Evolutionary conservation across 352 stramenopile genomes (phyloP).

Genomic region (Globisporangium recalcitrans): DNA sequence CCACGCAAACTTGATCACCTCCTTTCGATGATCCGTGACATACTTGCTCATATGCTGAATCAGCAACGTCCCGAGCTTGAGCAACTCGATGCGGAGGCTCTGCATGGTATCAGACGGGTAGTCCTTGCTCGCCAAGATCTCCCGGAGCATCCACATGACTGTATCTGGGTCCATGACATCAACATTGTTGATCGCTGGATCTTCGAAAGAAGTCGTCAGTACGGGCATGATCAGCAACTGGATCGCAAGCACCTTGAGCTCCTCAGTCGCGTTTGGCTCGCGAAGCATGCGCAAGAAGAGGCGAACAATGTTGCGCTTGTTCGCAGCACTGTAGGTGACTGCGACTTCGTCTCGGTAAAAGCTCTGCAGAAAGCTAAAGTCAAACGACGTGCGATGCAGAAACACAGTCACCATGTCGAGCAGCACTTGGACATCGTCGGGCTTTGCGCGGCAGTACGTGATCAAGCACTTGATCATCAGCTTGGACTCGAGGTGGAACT

Average conservation of each 20-base stretch:
- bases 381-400: slow-evolving; percentile 88
- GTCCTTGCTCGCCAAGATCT: slow-evolving; percentile 86
- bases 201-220: slow-evolving; percentile 83
- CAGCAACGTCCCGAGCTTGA: slow-evolving; percentile 94
- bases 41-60: slow-evolving; percentile 94
- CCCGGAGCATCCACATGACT: slow-evolving; percentile 84
- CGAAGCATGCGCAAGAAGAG: slow-evolving; percentile 88
- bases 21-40: slow-evolving; percentile 91
- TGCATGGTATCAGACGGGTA: slow-evolving; percentile 63
- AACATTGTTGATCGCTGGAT: slow-evolving; percentile 65
- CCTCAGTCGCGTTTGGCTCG: slow-evolving; percentile 62
- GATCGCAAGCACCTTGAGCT: slow-evolving; percentile 91
- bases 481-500: slow-evolving; percentile 94
- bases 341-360: slow-evolving; percentile 88
- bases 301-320: slow-evolving; percentile 85
- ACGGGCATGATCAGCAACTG: slow-evolving; percentile 94
- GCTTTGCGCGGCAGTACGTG: slow-evolving; percentile 88
- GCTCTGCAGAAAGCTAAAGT: slow-evolving; percentile 93
- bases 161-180: slow-evolving; percentile 85
- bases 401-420: slow-evolving; percentile 95
- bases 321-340: slow-evolving; percentile 38
- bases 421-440: slow-evolving; percentile 93
- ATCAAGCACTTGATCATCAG: slow-evolving; percentile 94
- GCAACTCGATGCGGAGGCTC: slow-evolving; percentile 85
- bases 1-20: slow-evolving; percentile 99